Evolutionary conservation across 257 asterid species (phyloP).

Genomic region (Gynochthodes officinalis): DNA sequence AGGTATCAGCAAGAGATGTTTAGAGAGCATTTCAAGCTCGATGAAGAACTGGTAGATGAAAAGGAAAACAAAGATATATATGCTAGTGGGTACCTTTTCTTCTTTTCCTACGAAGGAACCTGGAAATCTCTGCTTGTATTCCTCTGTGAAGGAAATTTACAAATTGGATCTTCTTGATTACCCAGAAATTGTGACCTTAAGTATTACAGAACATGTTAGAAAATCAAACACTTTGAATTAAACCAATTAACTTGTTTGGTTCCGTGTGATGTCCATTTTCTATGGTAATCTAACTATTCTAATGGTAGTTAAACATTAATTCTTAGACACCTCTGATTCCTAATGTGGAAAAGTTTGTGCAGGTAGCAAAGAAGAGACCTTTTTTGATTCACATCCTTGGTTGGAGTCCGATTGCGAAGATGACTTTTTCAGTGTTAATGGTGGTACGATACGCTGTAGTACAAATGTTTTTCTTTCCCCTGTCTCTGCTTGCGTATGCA

Average conservation of each 20-base stretch:
- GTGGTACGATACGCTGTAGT: slow-evolving; percentile 49
- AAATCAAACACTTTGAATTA: too few relatives aligned
- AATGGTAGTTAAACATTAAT: not conserved
- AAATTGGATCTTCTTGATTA: too few relatives aligned
- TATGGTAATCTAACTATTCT: not conserved
- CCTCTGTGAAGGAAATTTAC: too few relatives aligned
- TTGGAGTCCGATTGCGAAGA: slow-evolving; percentile 82
- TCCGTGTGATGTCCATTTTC: too few relatives aligned
- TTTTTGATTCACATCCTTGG: slow-evolving; percentile 74
- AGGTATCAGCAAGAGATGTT: not conserved
- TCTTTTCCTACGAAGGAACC: not conserved
- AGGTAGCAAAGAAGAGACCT: slow-evolving; percentile 75
- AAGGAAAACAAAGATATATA: not conserved
- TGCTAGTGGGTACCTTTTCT: not conserved
- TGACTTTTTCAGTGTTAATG: slow-evolving; percentile 70
- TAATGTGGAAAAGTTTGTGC: slow-evolving; percentile 19
- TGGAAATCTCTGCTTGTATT: not conserved
- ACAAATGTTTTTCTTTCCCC: not conserved
- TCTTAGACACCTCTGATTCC: not conserved
- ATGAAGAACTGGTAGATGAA: not conserved
- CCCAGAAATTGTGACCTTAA: too few relatives aligned
- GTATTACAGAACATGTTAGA: too few relatives aligned
- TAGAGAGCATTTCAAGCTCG: not conserved
- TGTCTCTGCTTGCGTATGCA: not conserved
- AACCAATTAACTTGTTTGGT: too few relatives aligned